Conservation (phyloP, 192 early-diverging fungal species). For the Backusella macrospora region DNA sequence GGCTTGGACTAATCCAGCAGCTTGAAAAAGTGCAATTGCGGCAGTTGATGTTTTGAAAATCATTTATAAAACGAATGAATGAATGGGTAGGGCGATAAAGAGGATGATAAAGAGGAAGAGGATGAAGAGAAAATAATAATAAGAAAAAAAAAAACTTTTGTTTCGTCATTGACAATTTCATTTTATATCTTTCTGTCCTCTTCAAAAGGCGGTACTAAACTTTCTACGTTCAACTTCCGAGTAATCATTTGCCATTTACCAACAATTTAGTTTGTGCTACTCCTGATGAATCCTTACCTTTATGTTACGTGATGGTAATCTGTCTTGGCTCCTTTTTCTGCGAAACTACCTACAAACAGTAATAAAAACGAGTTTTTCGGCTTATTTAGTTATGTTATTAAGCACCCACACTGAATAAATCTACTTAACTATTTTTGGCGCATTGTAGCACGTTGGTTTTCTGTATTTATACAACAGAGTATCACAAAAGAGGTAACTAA, state of each 20-base stretch:
- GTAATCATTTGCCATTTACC: conserved; percentile 17
- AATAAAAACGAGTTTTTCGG: conserved; percentile 11
- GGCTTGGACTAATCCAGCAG: conserved; percentile 19
- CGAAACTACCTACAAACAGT: conserved; percentile 1
- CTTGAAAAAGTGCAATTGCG: conserved; percentile 29
- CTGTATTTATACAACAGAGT: background rate
- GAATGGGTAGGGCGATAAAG: conserved; percentile 10
- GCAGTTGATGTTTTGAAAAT: conserved; percentile 33
- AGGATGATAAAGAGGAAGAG: conserved; percentile 6
- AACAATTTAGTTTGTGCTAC: conserved; percentile 18
- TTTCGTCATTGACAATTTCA: conserved; percentile 1
- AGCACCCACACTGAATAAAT: background rate
- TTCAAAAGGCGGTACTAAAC: conserved; percentile 1
- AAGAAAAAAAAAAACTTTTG: background rate
- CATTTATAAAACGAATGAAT: conserved; percentile 31
- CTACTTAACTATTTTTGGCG: background rate
- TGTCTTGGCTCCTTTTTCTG: conserved; percentile 12
- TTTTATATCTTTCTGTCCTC: background rate
- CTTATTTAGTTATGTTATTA: conserved; percentile 1
- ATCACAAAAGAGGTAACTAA: background rate
- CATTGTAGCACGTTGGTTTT: background rate
- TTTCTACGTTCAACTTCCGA: conserved; percentile 7
- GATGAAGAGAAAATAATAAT: background rate
- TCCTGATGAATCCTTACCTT: conserved; percentile 4
- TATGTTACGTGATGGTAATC: background rate